phyloP scores from a whole-genome alignment of 768 basidiomycete species.

The Xanthoconium stramineum region DNA sequence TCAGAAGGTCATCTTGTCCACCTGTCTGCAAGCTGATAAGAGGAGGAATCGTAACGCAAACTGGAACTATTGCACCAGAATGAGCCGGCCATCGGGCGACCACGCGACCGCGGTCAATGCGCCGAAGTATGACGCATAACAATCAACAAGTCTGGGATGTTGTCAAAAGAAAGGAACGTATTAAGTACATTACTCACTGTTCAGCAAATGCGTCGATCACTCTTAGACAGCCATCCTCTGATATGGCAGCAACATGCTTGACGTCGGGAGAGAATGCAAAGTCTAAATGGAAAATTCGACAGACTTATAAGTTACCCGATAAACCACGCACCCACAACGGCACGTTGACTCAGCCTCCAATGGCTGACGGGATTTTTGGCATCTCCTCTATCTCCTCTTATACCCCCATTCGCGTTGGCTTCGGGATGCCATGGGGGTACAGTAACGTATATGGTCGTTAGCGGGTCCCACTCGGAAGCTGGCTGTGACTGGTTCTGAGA shows the following conservation, averaged over 20 bases:
- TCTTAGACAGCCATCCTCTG: slow-evolving; percentile 89
- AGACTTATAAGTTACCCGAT: background rate
- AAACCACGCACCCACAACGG: slow-evolving; percentile 62
- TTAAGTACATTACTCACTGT: slow-evolving; percentile 49
- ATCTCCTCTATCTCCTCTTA: slow-evolving; percentile 59
- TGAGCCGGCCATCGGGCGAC: slow-evolving; percentile 94
- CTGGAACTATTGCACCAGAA: slow-evolving; percentile 50
- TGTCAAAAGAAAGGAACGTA: slow-evolving; percentile 1
- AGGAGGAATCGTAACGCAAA: background rate
- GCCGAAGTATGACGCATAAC: slow-evolving; percentile 94
- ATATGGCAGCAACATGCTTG: slow-evolving; percentile 83
- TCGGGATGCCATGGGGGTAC: slow-evolving; percentile 86
- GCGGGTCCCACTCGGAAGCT: slow-evolving; percentile 67
- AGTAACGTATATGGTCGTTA: slow-evolving; percentile 72
- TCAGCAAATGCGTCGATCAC: slow-evolving; percentile 88
- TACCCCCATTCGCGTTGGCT: slow-evolving; percentile 26
- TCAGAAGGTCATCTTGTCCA: slow-evolving; percentile 94
- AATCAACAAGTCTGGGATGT: slow-evolving; percentile 74
- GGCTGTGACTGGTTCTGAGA: slow-evolving; percentile 26
- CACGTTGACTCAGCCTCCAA: slow-evolving; percentile 74
- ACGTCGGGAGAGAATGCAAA: slow-evolving; percentile 94
- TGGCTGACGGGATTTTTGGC: slow-evolving; percentile 89
- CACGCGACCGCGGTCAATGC: slow-evolving; percentile 86
- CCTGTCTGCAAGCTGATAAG: slow-evolving; percentile 58
- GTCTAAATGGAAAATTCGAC: slow-evolving; percentile 42